These are phyloP conservation scores for Incumbomyces delicatus DNA, from an alignment of 2,329 filamentous ascomycete species.

Conservation along the genomic window DNA sequence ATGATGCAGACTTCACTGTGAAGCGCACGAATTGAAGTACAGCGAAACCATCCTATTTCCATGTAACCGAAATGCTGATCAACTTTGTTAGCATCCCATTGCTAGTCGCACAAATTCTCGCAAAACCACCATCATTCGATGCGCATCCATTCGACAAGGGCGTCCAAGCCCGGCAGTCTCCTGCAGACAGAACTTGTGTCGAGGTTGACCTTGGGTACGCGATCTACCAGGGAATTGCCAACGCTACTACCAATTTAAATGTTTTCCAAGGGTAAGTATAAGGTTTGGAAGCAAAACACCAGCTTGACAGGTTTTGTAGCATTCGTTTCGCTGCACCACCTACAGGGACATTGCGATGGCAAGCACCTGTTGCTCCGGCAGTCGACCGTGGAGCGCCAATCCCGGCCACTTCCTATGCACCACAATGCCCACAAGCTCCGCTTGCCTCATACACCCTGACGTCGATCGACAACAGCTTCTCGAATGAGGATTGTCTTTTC, in stretches of 20 bases:
- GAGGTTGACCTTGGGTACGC: slow-evolving; percentile 39
- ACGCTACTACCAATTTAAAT: slow-evolving; percentile 32
- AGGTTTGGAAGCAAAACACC: slow-evolving; percentile 8
- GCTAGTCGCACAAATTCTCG: not conserved
- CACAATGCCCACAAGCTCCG: slow-evolving; percentile 27
- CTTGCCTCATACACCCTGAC: slow-evolving; percentile 15
- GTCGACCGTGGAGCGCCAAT: slow-evolving; percentile 21
- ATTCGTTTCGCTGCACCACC: slow-evolving; percentile 30
- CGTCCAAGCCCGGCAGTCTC: slow-evolving; percentile 1
- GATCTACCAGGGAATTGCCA: slow-evolving; percentile 35
- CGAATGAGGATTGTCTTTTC: slow-evolving; percentile 29
- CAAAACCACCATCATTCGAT: not conserved
- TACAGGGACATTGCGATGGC: slow-evolving; percentile 27
- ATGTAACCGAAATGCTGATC: slow-evolving; percentile 2
- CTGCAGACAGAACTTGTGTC: slow-evolving; percentile 11
- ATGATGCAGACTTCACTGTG: not conserved
- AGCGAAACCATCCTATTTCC: not conserved
- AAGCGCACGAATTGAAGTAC: not conserved
- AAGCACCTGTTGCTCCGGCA: slow-evolving; percentile 23
- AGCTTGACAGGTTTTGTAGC: slow-evolving; percentile 17
- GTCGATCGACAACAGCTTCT: slow-evolving; percentile 9
- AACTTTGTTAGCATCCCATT: not conserved
- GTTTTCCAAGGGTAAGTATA: slow-evolving; percentile 37
- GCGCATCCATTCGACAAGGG: slow-evolving; percentile 1
- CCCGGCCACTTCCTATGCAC: slow-evolving; percentile 22